These are phyloP conservation scores for Fusarium continuum DNA, from an alignment of 2,329 filamentous ascomycete genomes.

Conservation along the genomic window DNA sequence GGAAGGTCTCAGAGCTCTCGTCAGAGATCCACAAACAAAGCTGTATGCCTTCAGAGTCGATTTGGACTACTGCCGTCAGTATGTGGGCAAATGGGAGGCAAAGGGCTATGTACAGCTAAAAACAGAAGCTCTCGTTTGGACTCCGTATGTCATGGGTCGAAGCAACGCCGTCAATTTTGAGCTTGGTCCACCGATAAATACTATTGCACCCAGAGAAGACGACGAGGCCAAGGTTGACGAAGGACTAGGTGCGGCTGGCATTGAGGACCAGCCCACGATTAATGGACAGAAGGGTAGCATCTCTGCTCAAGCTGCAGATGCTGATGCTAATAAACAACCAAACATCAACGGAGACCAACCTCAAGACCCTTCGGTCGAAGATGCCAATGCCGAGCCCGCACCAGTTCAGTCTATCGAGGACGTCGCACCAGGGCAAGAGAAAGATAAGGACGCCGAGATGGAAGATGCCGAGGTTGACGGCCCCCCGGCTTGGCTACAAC, in stretches of 20 bases:
- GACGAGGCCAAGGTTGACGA: conserved; percentile 60
- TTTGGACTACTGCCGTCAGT: conserved; percentile 83
- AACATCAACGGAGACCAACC: conserved; percentile 4
- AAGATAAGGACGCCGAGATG: conserved; percentile 44
- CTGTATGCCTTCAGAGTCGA: conserved; percentile 91
- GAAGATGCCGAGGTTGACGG: conserved; percentile 43
- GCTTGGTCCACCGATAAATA: conserved; percentile 80
- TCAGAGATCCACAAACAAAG: conserved; percentile 87
- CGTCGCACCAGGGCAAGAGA: conserved; percentile 46
- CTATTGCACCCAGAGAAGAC: conserved; percentile 87
- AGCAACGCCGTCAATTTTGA: conserved; percentile 85
- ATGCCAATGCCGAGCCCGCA: conserved; percentile 40
- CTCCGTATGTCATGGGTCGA: conserved; percentile 95
- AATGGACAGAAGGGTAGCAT: conserved; percentile 39
- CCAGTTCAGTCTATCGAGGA: conserved; percentile 47
- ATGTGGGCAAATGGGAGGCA: conserved; percentile 86
- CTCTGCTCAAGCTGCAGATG: conserved; percentile 4
- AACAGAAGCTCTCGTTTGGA: conserved; percentile 86
- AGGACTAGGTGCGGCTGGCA: conserved; percentile 34
- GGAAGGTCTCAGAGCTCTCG: conserved; percentile 87
- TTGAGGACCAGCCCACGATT: conserved; percentile 30
- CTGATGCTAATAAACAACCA: neutral
- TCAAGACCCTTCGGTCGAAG: conserved; percentile 17
- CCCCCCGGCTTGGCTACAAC: conserved; percentile 54
- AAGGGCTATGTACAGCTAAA: conserved; percentile 90